These are phyloP conservation scores for Tulasnella sp. DNA, from an alignment of 768 basidiomycete species.

Conservation along the genomic window DNA sequence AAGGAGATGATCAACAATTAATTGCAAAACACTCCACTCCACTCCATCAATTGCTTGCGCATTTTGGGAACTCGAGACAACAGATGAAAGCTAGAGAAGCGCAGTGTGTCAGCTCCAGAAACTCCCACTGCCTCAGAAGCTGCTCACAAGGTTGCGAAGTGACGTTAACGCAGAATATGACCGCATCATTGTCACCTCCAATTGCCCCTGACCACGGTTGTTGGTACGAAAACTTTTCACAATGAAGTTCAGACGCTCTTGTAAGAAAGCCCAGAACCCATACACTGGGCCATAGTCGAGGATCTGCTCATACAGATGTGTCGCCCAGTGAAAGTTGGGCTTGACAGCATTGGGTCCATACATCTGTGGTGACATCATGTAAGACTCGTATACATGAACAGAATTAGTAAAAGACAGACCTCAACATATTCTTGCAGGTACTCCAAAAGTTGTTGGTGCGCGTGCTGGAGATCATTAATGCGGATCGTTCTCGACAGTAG, in stretches of 20 bases:
- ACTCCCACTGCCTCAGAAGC: too few species aligned
- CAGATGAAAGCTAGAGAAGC: too few species aligned
- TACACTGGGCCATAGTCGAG: constrained; percentile 47
- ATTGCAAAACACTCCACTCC: too few species aligned
- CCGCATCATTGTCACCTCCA: constrained; percentile 45
- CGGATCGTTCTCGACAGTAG: constrained; percentile 19
- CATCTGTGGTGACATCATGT: constrained; percentile 38
- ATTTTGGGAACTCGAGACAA: too few species aligned
- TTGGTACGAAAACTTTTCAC: constrained; percentile 46
- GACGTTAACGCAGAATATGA: constrained; percentile 36
- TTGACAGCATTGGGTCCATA: constrained; percentile 44
- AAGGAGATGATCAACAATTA: too few species aligned
- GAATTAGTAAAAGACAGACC: not conserved
- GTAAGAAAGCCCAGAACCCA: constrained; percentile 49
- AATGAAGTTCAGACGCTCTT: constrained; percentile 47
- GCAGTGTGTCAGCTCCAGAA: too few species aligned
- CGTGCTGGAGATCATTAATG: not conserved
- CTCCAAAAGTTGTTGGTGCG: constrained; percentile 31
- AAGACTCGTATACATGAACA: not conserved
- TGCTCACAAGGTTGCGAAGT: not conserved
- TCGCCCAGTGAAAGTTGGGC: constrained; percentile 49
- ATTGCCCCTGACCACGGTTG: constrained; percentile 43
- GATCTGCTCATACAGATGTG: constrained; percentile 42
- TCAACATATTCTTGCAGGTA: constrained; percentile 31
- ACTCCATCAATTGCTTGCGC: too few species aligned